Evolutionary conservation across 2,329 filamentous ascomycete species (phyloP), one percentile per base, ranked within the genome.

Genomic region (Microcyclosporella mali): DNA sequence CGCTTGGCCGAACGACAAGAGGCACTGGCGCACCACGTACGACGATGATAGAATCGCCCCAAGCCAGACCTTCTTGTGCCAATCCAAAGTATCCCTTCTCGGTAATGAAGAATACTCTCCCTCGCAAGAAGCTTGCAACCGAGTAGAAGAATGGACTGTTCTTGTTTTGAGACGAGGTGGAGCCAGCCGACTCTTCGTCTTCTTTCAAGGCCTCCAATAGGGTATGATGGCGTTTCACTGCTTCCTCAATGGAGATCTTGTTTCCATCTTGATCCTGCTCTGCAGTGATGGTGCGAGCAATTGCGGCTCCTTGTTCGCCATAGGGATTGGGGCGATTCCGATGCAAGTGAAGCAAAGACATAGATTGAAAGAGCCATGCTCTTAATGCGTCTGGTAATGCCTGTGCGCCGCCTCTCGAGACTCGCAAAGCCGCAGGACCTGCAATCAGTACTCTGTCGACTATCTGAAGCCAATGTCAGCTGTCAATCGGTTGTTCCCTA

Each of bases 31-130:
- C 50, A 30, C 45, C 45, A 36, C 43, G 39, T 2, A 45, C 36
- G 11, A 45, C 17, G 3, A 43, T 45, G 21, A 53, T 44, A 12
- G 38, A 43, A 25, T 53, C 50, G 8, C 48, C 48, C 38, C 41
- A 45, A 10, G 39, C 40, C 7, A 50, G 17, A 7, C 47, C 50
- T 31, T 32, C 42, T 15, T 50, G 50, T 14, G 48, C 50, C 7
- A 51, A 36, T 2, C 50, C 45, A 21, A 45, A 51, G 32, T 39
- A 43, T 6, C 50, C 50, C 19, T 43, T 34, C 33, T 53, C 50
- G 1, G 47, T 49, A 10, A 50, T 18, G 38, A 47, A 53, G 42
- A 50, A 48, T 9, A 52, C 50, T 16, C 50, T 40, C 4, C 50
- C 47, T 7, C 50, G 47, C 18, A 50, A 38, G 33, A 52, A 48